These are phyloP conservation scores for Botrytis medusae DNA, from an alignment of 2,329 filamentous ascomycete genomes.

Conservation along the genomic window DNA sequence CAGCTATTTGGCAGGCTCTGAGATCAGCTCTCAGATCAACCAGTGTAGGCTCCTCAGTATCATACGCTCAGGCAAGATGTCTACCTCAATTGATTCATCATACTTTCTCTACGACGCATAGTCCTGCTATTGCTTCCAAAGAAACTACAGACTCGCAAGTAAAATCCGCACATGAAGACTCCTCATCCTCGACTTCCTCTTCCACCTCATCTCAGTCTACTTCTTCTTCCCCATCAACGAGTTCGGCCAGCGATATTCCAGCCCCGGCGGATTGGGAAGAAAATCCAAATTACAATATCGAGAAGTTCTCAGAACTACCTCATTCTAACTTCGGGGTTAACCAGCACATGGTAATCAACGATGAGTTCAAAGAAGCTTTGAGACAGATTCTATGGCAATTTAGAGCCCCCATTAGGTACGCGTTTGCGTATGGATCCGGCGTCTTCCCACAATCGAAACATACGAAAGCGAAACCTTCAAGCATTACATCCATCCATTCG, in stretches of 20 bases:
- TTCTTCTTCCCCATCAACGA: slow-evolving; percentile 16
- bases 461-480: slow-evolving; percentile 52
- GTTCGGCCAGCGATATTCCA: slow-evolving; percentile 28
- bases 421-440: slow-evolving; percentile 95
- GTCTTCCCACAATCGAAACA: slow-evolving; percentile 77
- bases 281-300: slow-evolving; percentile 68
- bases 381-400: slow-evolving; percentile 89
- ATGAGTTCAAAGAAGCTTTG: slow-evolving; percentile 89
- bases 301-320: slow-evolving; percentile 73
- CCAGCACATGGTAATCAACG: slow-evolving; percentile 93
- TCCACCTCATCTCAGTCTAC: background rate
- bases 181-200: slow-evolving; percentile 14
- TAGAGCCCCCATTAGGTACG: slow-evolving; percentile 88
- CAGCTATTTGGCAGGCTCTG: slow-evolving; percentile 23
- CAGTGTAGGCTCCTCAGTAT: background rate
- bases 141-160: slow-evolving; percentile 1
- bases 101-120: slow-evolving; percentile 5
- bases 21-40: slow-evolving; percentile 19
- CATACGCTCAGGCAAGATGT: slow-evolving; percentile 7
- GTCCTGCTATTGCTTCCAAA: slow-evolving; percentile 25
- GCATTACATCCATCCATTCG: slow-evolving; percentile 67
- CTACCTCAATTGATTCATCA: slow-evolving; percentile 9
- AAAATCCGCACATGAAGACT: slow-evolving; percentile 23
- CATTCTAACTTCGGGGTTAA: slow-evolving; percentile 86
- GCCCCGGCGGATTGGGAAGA: slow-evolving; percentile 63